Evolutionary conservation across 2,329 filamentous ascomycete species (phyloP).

Genomic region (Botrytis pseudocinerea): DNA sequence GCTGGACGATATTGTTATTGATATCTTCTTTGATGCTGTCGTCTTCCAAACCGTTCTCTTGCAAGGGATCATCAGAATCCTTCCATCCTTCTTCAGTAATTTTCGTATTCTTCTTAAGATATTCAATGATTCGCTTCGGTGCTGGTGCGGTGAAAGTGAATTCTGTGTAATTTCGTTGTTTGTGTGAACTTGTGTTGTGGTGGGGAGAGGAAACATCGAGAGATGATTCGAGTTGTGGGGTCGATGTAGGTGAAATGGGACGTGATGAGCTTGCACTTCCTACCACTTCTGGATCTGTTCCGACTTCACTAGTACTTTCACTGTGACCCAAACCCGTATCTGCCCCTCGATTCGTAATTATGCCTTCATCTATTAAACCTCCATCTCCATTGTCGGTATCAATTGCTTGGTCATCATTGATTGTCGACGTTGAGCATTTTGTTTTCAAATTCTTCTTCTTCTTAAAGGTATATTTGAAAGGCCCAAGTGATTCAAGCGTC

Average conservation of each 20-base stretch:
- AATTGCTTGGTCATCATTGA: neutral
- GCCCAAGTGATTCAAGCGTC: slow-evolving; percentile 25
- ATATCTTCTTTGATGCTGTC: neutral
- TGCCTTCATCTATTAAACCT: neutral
- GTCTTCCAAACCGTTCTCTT: neutral
- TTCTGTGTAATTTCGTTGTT: neutral
- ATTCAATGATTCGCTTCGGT: neutral
- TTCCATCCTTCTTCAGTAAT: neutral
- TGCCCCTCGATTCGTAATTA: neutral
- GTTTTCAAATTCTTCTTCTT: slow-evolving; percentile 24
- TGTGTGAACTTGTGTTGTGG: neutral
- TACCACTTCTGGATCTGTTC: slow-evolving; percentile 20
- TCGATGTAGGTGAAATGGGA: slow-evolving; percentile 6
- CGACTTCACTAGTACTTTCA: slow-evolving; percentile 16
- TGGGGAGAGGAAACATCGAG: neutral
- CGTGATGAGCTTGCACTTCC: slow-evolving; percentile 15
- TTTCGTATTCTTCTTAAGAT: neutral
- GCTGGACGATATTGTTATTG: neutral
- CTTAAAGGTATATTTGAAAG: slow-evolving; percentile 28
- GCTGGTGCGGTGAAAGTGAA: neutral
- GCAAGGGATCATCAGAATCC: neutral
- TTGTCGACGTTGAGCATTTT: slow-evolving; percentile 9
- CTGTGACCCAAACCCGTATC: neutral
- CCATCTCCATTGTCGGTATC: neutral
- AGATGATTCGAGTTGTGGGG: slow-evolving; percentile 9